phyloP scores from a whole-genome alignment of 1,284 basidiomycete species.

The Leccinum subrobustum region DNA sequence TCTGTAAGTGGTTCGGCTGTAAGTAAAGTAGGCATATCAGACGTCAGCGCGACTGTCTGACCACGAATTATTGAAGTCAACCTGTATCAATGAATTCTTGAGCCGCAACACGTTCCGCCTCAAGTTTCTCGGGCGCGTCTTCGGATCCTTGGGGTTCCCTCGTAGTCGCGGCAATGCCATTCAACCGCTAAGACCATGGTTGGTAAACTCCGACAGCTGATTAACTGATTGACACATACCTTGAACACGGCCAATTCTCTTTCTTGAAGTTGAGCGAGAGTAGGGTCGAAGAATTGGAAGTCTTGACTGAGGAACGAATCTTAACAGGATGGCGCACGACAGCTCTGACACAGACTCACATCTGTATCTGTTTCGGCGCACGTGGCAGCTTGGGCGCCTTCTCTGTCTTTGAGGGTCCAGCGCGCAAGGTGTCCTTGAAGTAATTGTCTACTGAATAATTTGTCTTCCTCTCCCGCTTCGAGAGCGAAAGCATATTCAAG shows the following conservation, averaged over 20 bases:
- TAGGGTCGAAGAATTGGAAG: slow-evolving; percentile 94
- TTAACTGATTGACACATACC: slow-evolving; percentile 36
- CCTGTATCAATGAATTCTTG: slow-evolving; percentile 88
- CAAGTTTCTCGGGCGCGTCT: slow-evolving; percentile 82
- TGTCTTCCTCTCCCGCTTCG: slow-evolving; percentile 93
- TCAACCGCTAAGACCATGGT: slow-evolving; percentile 47
- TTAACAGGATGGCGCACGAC: not conserved
- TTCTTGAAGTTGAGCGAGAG: slow-evolving; percentile 84
- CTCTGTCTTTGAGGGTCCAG: slow-evolving; percentile 75
- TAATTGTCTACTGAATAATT: slow-evolving; percentile 96
- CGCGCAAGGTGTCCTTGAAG: slow-evolving; percentile 91
- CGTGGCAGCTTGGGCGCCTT: slow-evolving; percentile 83
- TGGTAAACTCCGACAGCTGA: not conserved
- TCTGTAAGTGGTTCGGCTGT: slow-evolving; percentile 86
- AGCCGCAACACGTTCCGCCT: slow-evolving; percentile 77
- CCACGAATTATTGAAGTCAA: slow-evolving; percentile 26
- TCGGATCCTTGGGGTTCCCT: slow-evolving; percentile 71
- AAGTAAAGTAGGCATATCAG: not conserved
- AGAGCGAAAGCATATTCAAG: slow-evolving; percentile 85
- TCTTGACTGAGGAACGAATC: slow-evolving; percentile 65
- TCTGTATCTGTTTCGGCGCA: slow-evolving; percentile 86
- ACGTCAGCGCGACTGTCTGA: not conserved
- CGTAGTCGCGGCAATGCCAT: slow-evolving; percentile 72
- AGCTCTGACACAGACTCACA: slow-evolving; percentile 47
- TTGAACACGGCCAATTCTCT: slow-evolving; percentile 83